These are phyloP conservation scores for Colletotrichum truncatum DNA, from an alignment of 2,329 filamentous ascomycete genomes.

Conservation along the genomic window DNA sequence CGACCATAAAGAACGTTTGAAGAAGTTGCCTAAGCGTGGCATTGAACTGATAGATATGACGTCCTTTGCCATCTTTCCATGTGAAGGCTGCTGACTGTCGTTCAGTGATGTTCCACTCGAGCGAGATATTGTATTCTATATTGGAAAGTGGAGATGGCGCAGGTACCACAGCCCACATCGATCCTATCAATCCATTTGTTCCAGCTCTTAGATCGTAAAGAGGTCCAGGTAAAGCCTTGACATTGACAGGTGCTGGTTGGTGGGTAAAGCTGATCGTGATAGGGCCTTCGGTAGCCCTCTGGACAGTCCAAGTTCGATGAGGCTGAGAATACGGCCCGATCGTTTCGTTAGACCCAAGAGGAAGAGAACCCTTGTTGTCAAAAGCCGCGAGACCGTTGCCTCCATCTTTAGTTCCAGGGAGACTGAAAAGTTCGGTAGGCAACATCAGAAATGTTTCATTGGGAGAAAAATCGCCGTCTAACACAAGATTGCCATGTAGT, in stretches of 20 bases:
- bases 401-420: background rate
- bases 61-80: background rate
- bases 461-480: background rate
- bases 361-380: constrained; percentile 13
- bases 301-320: background rate
- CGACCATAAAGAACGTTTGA: constrained; percentile 6
- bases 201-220: constrained; percentile 9
- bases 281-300: constrained; percentile 5
- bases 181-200: background rate
- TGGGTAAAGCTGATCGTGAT: background rate
- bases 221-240: background rate
- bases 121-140: background rate
- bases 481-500: background rate
- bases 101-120: background rate
- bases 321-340: background rate
- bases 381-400: background rate
- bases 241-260: background rate
- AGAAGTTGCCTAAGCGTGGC: background rate
- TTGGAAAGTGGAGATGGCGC: background rate
- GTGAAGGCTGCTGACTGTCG: background rate
- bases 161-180: constrained; percentile 9
- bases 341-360: constrained; percentile 8
- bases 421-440: background rate
- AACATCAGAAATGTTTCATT: background rate
- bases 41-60: background rate